Conservation (phyloP, 2,329 filamentous ascomycete species). For the Aspergillus costaricaensis region DNA sequence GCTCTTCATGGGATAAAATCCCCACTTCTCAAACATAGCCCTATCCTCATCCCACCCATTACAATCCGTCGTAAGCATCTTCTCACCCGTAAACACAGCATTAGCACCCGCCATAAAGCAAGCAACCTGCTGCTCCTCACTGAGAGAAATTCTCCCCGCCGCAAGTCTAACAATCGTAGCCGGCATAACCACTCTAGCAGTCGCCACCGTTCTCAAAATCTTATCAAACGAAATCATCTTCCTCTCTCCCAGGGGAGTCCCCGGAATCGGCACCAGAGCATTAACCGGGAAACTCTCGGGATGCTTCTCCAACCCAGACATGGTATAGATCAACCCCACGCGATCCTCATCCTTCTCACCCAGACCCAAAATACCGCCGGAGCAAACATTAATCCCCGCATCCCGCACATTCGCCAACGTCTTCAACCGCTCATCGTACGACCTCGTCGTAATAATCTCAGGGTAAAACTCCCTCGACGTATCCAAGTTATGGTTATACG, state of each 20-base stretch:
- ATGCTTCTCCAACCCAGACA: constrained; percentile 76
- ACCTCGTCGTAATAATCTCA: constrained; percentile 78
- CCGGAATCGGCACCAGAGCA: constrained; percentile 85
- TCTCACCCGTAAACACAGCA: constrained; percentile 93
- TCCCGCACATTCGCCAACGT: constrained; percentile 79
- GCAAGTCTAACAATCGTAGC: constrained; percentile 83
- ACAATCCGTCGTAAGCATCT: constrained; percentile 91
- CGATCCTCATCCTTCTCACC: constrained; percentile 79
- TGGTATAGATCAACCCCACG: constrained; percentile 79
- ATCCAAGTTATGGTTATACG: constrained; percentile 94
- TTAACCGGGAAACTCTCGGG: constrained; percentile 93
- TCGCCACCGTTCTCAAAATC: constrained; percentile 79
- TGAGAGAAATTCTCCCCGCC: constrained; percentile 79
- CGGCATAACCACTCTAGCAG: constrained; percentile 80
- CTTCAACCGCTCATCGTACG: constrained; percentile 81
- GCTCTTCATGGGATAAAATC: constrained; percentile 72
- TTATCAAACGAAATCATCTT: constrained; percentile 74
- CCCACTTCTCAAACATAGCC: constrained; percentile 81
- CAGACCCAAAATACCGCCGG: constrained; percentile 82
- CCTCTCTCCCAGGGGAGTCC: constrained; percentile 77
- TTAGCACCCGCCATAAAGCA: constrained; percentile 92
- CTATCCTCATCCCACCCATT: constrained; percentile 89
- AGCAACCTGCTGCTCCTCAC: constrained; percentile 83
- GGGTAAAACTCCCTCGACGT: constrained; percentile 89
- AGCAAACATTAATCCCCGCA: constrained; percentile 87